Evolutionary conservation across 257 asterid genomes (phyloP), one percentile per base, ranked within the genome.

Genomic region (Primulina huaijiensis): DNA sequence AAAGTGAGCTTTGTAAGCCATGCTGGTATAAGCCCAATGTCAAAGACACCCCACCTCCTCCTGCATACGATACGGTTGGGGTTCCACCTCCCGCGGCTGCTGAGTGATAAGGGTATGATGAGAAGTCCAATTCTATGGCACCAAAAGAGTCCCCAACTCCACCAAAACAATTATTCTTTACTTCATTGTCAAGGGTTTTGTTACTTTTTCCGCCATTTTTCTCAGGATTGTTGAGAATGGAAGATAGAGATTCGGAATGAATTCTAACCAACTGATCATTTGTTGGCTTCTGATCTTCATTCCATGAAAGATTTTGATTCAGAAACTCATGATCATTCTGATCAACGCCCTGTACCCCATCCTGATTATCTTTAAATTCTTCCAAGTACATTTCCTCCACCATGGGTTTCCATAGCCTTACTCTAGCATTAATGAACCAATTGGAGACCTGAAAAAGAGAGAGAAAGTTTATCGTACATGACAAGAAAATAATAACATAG

Each of bases 321-420:
- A 8, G 37, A 16, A 19, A 19, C 17, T 21, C 56, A 27, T 27
- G 29, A 0, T 16, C 56, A 16, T 70, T 11, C 29, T 63, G 38
- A 30, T 43, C 53, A 4, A 20, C 3, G 19, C 62, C 80, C 65
- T 67, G 74, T 10, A 61, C 34, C 37, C 64, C 84, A 14, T 83
- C 86, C 1, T 68, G 64, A 14, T 16, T 7, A 33, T 87, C 98
- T 60, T 92, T 92, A 0, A 73, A 80, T 80, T 93, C 99, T 70
- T 93, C 95, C 10, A 82, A 31, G 72, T 93, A 93, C 98, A 93
- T 93, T 75, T 93, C 96, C 74, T 93, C 98, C 68, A 93, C 97
- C 98, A 93, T 93, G 16, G 98, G 98, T 31, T 93, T 93, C 98
- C 98, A 93, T 27, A 93, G 79, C 82, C 98, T 85, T 63, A 93